Evolutionary conservation across 1,284 basidiomycete species (phyloP), one percentile per base, ranked within the genome.

Genomic region (Schizophyllum amplum): DNA sequence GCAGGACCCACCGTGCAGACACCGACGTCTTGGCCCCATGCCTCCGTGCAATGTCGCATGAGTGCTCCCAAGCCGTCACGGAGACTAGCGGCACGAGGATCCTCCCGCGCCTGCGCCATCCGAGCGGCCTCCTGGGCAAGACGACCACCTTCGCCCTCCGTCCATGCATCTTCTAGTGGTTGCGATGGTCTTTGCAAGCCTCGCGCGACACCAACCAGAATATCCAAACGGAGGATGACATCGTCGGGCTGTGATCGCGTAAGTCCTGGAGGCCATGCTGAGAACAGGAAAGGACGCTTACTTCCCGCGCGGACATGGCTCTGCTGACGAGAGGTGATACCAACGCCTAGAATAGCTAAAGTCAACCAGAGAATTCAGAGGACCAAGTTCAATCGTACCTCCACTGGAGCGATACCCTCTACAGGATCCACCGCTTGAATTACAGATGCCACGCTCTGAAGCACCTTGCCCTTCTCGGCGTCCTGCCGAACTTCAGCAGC

Each of bases 371-470:
- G 42, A 46, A 11, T n/a, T 24, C 9, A 51, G 25, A 48, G 33
- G 9, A 46, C 33, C 5, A 46, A 4, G 13, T 42, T 42, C 33
- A 2, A 20, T 66, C 73, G 57, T 53, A 87, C 87, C 69, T 90
- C 83, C n/a, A 94, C 77, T 0, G 91, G 87, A 0, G 83, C 78
- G 24, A 94, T 84, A 55, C 83, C 89, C 54, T 92, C 86, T 21
- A 74, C 72, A 0, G 90, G 84, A 0, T 87, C 84, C 53, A 96
- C 68, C 0, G 92, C 93, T 65, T 95, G 90, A 50, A 95, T 90
- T 1, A 96, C 91, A 59, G 90, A 94, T 1, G 91, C 85, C 57
- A 96, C 94, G 0, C 87, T 91, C 68, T 95, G 90, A 53, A 95
- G 74, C 0, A 95, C 90, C 70, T 94, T 95, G 61, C 84, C 82